Base-by-base conservation (phyloP, 805 yeast genomes). In the Pichia pseudocactophila region DNA sequence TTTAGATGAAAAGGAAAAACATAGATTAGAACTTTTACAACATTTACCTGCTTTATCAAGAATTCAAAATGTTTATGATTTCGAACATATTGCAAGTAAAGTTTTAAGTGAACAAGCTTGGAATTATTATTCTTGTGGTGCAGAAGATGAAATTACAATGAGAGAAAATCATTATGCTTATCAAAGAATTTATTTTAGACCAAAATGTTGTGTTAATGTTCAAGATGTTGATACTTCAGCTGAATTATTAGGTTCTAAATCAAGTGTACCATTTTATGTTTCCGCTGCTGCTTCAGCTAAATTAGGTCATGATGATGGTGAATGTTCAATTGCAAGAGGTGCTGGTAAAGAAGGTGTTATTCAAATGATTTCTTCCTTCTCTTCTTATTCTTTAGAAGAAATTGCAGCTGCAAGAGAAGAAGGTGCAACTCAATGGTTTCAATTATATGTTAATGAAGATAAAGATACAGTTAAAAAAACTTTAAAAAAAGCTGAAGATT, bases 221-320 rank as follows among this genome's bases (percentile, higher is more conserved):
- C 62, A 72, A 15, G 62, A 73, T 30, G 74, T 89, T 36, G 94
- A 86, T 55, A 59, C 77, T 25, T 59, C 80, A 6, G 80, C 94
- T 8, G 70, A 75, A 8, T 74, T 89, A 76, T 67, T 90, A 30
- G 96, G 96, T n/a, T 56, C 74, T 16, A 65, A 70, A 41, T 67
- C 78, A 2, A 65, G 74, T 18, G 83, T 78, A 15, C 97, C 97
- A 12, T 87, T 89, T 59, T 89, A 89, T 58, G 77, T 82, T 44
- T 74, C 92, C 30, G 97, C 97, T 2, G 86, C 97, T 4, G 97
- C 97, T 0, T 69, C 88, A 48, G 96, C 94, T 32, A 82, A 80
- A 56, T 71, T 90, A 51, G 97, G 97, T 4, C 94, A 90, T 55
- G 86, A 86, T 6, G 96, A 86, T 37, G 97, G 97, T 44, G 97